A percentile compares a stretch with the other conserved stretches of the same genome.
Conservation (phyloP, 495 filamentous ascomycete species). For the Cercophora samala region DNA sequence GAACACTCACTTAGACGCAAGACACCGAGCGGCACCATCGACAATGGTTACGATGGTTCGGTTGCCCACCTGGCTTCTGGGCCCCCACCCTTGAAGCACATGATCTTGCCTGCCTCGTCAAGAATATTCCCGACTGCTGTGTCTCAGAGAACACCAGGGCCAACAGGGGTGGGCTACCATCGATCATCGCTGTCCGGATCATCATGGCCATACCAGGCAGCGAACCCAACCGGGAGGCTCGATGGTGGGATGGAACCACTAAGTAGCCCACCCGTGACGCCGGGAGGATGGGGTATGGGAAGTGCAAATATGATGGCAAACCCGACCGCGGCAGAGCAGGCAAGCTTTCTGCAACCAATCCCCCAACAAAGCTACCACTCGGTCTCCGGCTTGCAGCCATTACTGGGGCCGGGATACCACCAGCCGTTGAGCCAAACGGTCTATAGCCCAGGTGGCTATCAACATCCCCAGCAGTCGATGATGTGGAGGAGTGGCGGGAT, state of each 20-base stretch:
- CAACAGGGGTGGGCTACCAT: constrained; percentile 10
- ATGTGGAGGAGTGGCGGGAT: constrained; percentile 77
- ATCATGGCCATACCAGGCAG: constrained; percentile 25
- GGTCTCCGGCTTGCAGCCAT: constrained; percentile 59
- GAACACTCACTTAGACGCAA: constrained; percentile 90
- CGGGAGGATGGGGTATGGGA: constrained; percentile 27
- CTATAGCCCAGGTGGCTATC: constrained; percentile 67
- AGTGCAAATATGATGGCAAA: constrained; percentile 14
- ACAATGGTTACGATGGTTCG: constrained; percentile 90
- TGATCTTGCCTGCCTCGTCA: constrained; percentile 61
- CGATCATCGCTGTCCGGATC: constrained; percentile 16
- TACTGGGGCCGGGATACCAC: constrained; percentile 68
- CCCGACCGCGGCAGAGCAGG: constrained; percentile 18
- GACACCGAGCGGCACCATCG: constrained; percentile 88
- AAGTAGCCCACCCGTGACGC: constrained; percentile 13
- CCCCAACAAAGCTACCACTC: constrained; percentile 39
- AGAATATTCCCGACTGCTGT: constrained; percentile 38
- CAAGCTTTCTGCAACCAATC: constrained; percentile 26
- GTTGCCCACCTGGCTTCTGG: constrained; percentile 69
- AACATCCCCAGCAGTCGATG: constrained; percentile 49
- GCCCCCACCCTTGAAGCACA: constrained; percentile 81
- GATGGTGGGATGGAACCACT: constrained; percentile 18
- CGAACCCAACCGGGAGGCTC: constrained; percentile 12
- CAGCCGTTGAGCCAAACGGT: constrained; percentile 67
- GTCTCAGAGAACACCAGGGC: constrained; percentile 19